These are phyloP conservation scores for Sclerotinia minor DNA, from an alignment of 2,329 filamentous ascomycete genomes.

Conservation along the genomic window DNA sequence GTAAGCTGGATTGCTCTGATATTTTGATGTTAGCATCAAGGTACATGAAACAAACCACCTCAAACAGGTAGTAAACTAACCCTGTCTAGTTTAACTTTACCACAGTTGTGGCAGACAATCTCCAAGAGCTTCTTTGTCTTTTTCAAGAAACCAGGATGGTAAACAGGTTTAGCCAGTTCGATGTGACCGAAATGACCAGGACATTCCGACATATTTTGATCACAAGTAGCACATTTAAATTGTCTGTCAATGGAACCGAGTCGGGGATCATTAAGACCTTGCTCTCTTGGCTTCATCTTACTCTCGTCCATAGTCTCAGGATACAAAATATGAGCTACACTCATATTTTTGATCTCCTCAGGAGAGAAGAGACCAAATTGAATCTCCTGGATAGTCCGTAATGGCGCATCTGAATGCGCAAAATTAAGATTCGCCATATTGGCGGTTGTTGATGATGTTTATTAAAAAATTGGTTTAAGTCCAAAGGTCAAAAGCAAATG, in stretches of 20 bases:
- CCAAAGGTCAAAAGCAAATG: constrained; percentile 18
- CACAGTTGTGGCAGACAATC: constrained; percentile 98
- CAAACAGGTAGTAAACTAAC: constrained; percentile 72
- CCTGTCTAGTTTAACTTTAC: constrained; percentile 95
- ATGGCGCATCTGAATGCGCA: constrained; percentile 86
- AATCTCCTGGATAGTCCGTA: constrained; percentile 98
- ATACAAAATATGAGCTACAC: constrained; percentile 92
- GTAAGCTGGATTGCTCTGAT: constrained; percentile 82
- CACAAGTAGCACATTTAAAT: constrained; percentile 94
- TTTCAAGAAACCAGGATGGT: constrained; percentile 91
- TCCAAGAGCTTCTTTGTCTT: constrained; percentile 99
- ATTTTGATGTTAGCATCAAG: constrained; percentile 60
- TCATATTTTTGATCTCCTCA: constrained; percentile 99
- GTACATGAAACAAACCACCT: constrained; percentile 53
- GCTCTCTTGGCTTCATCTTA: constrained; percentile 83
- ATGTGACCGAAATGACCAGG: constrained; percentile 99
- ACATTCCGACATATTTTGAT: constrained; percentile 92
- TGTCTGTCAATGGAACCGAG: constrained; percentile 95
- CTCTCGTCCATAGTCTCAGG: constrained; percentile 99
- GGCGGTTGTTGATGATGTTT: constrained; percentile 33
- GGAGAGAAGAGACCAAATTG: constrained; percentile 97
- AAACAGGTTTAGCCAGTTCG: constrained; percentile 94
- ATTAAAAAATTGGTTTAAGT: constrained; percentile 21
- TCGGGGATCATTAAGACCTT: constrained; percentile 91
- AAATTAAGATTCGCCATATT: constrained; percentile 93